These are phyloP conservation scores for Senna tora DNA, from an alignment of 306 rosid species.

Conservation along the genomic window DNA sequence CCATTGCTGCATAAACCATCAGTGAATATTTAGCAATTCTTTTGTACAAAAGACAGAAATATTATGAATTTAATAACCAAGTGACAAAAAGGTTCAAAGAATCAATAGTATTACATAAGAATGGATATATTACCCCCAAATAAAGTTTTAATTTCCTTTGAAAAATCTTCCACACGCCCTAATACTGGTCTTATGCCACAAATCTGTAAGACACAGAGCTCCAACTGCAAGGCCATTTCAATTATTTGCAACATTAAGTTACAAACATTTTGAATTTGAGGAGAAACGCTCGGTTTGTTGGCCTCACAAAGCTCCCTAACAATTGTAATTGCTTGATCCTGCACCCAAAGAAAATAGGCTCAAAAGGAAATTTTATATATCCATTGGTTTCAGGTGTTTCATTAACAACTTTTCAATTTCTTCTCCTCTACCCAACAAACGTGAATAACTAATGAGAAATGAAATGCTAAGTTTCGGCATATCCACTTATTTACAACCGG, in stretches of 20 bases:
- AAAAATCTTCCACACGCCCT: constrained; percentile 90
- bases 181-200: constrained; percentile 89
- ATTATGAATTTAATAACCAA: constrained; percentile 6
- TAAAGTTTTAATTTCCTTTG: constrained; percentile 70
- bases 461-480: background rate
- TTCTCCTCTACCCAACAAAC: background rate
- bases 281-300: constrained; percentile 50
- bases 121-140: constrained; percentile 58
- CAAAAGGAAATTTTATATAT: constrained; percentile 28
- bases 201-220: constrained; percentile 82
- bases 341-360: constrained; percentile 38
- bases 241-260: constrained; percentile 68
- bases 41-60: background rate
- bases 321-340: constrained; percentile 86
- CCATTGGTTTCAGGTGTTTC: constrained; percentile 7
- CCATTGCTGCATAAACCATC: constrained; percentile 63
- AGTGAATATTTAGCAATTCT: constrained; percentile 25
- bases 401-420: background rate
- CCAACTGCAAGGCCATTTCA: constrained; percentile 93
- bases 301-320: constrained; percentile 67
- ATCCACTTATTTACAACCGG: background rate
- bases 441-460: background rate
- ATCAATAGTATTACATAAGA: background rate
- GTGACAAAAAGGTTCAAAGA: constrained; percentile 5
- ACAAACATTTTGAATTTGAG: constrained; percentile 58